Conservation (phyloP, 768 basidiomycete genomes). For the Psilocybe tampanensis region DNA sequence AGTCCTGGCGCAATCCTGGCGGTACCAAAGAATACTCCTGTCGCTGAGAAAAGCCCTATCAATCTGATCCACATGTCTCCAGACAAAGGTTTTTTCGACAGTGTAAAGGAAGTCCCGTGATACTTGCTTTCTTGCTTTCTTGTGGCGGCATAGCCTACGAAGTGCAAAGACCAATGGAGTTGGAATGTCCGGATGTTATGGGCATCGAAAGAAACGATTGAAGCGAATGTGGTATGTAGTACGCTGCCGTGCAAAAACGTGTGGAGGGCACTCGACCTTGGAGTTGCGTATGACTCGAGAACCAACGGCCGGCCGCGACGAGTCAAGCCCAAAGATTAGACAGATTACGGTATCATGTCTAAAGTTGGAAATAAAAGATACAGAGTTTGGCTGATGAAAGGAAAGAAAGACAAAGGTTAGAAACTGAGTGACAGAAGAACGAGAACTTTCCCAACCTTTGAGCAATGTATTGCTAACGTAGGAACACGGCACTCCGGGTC, state of each 20-base stretch:
- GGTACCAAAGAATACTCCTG: not conserved
- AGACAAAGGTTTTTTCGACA: not conserved
- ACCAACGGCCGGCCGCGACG: not conserved
- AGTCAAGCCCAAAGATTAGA: not conserved
- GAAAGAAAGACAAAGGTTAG: not conserved
- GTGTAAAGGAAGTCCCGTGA: not conserved
- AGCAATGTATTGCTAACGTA: not conserved
- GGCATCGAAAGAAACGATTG: not conserved
- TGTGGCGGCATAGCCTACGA: not conserved
- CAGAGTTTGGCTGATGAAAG: not conserved
- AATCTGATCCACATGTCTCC: not conserved
- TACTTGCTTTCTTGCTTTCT: not conserved
- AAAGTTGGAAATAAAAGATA: not conserved
- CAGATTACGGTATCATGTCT: not conserved
- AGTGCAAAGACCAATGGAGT: not conserved
- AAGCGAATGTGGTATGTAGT: not conserved
- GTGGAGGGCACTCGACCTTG: not conserved
- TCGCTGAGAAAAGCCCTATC: not conserved
- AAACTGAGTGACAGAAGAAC: not conserved
- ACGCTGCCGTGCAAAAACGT: not conserved
- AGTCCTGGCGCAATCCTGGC: not conserved
- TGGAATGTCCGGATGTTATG: not conserved
- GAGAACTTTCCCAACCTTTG: not conserved
- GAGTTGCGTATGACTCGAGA: not conserved
- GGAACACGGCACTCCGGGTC: not conserved